phyloP scores from a whole-genome alignment of 192 early-diverging fungal species.

The Coemansia sp. region DNA sequence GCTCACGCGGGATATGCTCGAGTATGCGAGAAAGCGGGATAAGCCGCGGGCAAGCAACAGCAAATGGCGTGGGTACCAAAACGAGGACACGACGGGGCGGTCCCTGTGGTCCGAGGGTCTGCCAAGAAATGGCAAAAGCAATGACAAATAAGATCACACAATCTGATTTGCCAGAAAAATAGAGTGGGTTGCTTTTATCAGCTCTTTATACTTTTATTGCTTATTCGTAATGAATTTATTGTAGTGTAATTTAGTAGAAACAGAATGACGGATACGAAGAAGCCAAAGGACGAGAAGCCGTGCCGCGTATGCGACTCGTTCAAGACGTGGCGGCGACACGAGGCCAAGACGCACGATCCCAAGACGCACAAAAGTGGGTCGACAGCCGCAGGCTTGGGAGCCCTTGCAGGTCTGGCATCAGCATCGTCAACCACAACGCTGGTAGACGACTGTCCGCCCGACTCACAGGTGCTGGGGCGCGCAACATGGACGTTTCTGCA shows the following conservation, averaged over 20 bases:
- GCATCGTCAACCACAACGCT: conserved; percentile 23
- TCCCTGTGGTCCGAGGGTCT: conserved; percentile 5
- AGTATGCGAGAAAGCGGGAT: conserved; percentile 10
- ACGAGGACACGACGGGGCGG: conserved; percentile 33
- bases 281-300: conserved; percentile 60
- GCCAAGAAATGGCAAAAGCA: too few species aligned
- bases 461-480: conserved; percentile 76
- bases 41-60: conserved; percentile 12
- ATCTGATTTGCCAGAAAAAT: background rate
- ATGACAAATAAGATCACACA: too few species aligned
- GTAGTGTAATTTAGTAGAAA: background rate
- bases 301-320: conserved; percentile 79
- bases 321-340: conserved; percentile 62
- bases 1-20: conserved; percentile 18
- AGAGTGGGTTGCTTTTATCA: background rate
- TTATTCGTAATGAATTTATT: background rate
- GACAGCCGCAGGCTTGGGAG: conserved; percentile 8
- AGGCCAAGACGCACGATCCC: conserved; percentile 46
- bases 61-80: conserved; percentile 30
- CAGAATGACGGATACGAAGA: background rate
- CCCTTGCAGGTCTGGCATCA: too few species aligned
- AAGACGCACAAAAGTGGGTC: conserved; percentile 13
- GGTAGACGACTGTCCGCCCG: conserved; percentile 71
- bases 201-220: background rate
- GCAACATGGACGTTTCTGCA: conserved; percentile 98